A percentile compares a stretch with the other conserved stretches of the same genome.
Conservation (phyloP, 306 rosid species). For the Glycyrrhiza uralensis region DNA sequence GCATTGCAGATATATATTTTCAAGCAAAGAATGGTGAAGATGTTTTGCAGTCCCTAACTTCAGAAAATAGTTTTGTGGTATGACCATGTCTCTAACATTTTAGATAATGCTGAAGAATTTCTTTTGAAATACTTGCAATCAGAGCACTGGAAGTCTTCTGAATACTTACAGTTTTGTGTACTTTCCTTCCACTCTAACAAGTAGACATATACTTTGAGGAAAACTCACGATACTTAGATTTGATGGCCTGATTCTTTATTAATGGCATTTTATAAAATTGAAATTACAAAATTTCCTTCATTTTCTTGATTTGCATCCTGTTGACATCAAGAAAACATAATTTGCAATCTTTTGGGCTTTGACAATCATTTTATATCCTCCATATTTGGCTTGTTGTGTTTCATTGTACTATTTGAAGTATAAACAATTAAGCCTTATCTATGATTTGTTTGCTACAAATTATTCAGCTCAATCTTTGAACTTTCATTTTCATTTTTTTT, state of each 20-base stretch:
- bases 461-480: neutral
- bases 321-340: neutral
- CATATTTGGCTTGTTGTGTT: constrained; percentile 2
- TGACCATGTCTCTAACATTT: constrained; percentile 26
- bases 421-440: neutral
- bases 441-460: constrained; percentile 9
- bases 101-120: neutral
- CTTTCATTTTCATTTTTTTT: neutral
- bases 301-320: neutral
- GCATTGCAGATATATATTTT: constrained; percentile 80
- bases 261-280: neutral
- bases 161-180: neutral
- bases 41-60: constrained; percentile 60
- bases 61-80: constrained; percentile 92
- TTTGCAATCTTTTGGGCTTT: neutral
- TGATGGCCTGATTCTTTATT: neutral
- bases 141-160: neutral
- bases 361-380: neutral
- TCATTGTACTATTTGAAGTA: neutral
- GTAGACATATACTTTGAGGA: neutral
- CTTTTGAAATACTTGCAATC: neutral
- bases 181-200: neutral
- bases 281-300: neutral
- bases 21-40: constrained; percentile 77
- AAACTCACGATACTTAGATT: neutral